Conservation (phyloP, 2,329 filamentous ascomycete species). For the Aureobasidium sp. region DNA sequence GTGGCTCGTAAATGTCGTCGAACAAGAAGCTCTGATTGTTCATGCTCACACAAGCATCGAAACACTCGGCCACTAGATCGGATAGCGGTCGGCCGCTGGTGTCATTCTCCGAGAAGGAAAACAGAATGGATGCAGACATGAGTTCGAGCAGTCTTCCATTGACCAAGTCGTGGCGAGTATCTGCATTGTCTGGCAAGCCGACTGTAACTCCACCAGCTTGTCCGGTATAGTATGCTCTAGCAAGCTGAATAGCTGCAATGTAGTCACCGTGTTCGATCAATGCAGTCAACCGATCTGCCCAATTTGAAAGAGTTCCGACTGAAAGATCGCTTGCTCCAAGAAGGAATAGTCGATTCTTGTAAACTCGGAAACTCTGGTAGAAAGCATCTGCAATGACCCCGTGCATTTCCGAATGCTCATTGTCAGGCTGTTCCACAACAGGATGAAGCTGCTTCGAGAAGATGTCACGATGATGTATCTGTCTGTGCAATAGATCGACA, state of each 20-base stretch:
- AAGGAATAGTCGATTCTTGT: slow-evolving; percentile 87
- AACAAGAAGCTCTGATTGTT: slow-evolving; percentile 77
- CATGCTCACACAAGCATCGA: slow-evolving; percentile 72
- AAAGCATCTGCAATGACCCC: slow-evolving; percentile 96
- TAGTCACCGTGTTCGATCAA: slow-evolving; percentile 98
- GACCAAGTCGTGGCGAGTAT: slow-evolving; percentile 69
- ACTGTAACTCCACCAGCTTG: slow-evolving; percentile 91
- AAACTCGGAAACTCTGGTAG: slow-evolving; percentile 93
- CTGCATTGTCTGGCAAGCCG: slow-evolving; percentile 77
- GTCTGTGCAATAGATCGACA: slow-evolving; percentile 83
- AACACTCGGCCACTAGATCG: slow-evolving; percentile 55
- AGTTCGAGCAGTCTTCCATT: slow-evolving; percentile 86
- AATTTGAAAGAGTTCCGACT: slow-evolving; percentile 88
- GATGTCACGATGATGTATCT: slow-evolving; percentile 84
- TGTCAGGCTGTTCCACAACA: slow-evolving; percentile 80
- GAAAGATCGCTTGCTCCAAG: slow-evolving; percentile 90
- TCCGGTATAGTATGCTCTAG: slow-evolving; percentile 85
- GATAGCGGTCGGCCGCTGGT: slow-evolving; percentile 1
- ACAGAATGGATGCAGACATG: slow-evolving; percentile 81
- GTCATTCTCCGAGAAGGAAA: slow-evolving; percentile 57
- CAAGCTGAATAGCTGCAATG: slow-evolving; percentile 80
- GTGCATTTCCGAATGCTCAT: slow-evolving; percentile 82
- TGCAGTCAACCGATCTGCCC: slow-evolving; percentile 87
- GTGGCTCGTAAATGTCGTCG: slow-evolving; percentile 82
- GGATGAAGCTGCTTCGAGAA: slow-evolving; percentile 80